These are phyloP conservation scores for Colletotrichum sp. DNA, from an alignment of 2,329 filamentous ascomycete species.

Conservation along the genomic window DNA sequence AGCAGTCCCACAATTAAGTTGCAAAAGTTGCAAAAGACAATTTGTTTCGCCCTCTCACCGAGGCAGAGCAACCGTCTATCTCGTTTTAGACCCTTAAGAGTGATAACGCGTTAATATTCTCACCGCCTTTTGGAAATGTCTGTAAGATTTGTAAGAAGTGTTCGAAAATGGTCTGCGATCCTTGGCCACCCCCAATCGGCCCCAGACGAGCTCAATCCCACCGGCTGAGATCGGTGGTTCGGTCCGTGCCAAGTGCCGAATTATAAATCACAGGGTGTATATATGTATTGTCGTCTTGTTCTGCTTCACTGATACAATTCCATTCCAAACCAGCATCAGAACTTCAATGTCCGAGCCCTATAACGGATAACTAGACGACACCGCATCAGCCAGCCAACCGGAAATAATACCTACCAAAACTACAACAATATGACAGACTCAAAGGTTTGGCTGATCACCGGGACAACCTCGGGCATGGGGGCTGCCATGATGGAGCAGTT, in stretches of 20 bases:
- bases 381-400: not conserved
- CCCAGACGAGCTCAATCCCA: not conserved
- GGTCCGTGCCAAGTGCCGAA: not conserved
- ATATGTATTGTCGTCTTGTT: not conserved
- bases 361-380: not conserved
- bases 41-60: not conserved
- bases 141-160: not conserved
- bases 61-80: not conserved
- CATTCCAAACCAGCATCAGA: not conserved
- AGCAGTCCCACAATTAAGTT: not conserved
- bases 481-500: slow-evolving; percentile 40
- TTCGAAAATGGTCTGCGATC: not conserved
- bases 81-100: not conserved
- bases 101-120: not conserved
- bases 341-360: not conserved
- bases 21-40: not conserved
- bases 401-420: not conserved
- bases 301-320: not conserved
- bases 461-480: slow-evolving; percentile 33
- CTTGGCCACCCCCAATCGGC: not conserved
- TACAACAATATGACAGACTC: slow-evolving; percentile 27
- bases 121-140: not conserved
- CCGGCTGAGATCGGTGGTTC: not conserved
- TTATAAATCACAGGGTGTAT: not conserved
- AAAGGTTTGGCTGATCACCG: slow-evolving; percentile 38